These are phyloP conservation scores for Smittium culicis DNA, from an alignment of 371 early-diverging fungal genomes.

Conservation along the genomic window DNA sequence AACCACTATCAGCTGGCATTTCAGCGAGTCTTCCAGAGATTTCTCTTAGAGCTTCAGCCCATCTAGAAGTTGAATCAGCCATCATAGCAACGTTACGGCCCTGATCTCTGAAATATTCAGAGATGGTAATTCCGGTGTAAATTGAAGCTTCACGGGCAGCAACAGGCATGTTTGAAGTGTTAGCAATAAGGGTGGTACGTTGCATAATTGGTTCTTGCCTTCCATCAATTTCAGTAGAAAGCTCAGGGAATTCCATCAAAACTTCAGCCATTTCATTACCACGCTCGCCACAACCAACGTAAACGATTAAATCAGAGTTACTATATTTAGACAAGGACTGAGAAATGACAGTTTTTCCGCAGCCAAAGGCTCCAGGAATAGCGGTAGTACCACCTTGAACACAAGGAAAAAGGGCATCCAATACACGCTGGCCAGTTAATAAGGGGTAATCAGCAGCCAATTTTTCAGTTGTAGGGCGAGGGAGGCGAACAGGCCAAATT, in stretches of 20 bases:
- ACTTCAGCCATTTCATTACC: slow-evolving; percentile 99
- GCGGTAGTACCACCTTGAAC: slow-evolving; percentile 99
- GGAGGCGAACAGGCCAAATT: slow-evolving; percentile 97
- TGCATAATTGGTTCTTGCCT: slow-evolving; percentile 98
- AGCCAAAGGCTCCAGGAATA: slow-evolving; percentile 99
- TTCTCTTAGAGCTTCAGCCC: slow-evolving; percentile 99
- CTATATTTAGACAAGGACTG: slow-evolving; percentile 99
- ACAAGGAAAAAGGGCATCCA: slow-evolving; percentile 99
- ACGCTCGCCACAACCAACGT: slow-evolving; percentile 99
- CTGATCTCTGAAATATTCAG: slow-evolving; percentile 99
- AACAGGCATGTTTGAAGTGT: slow-evolving; percentile 99
- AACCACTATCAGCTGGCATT: slow-evolving; percentile 99
- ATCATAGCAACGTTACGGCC: slow-evolving; percentile 99
- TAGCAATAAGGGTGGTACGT: slow-evolving; percentile 99
- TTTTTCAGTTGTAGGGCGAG: slow-evolving; percentile 97
- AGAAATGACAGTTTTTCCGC: slow-evolving; percentile 99
- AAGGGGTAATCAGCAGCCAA: slow-evolving; percentile 92
- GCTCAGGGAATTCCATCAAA: slow-evolving; percentile 99
- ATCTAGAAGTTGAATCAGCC: slow-evolving; percentile 99
- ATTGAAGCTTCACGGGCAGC: slow-evolving; percentile 99
- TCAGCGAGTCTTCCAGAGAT: slow-evolving; percentile 99
- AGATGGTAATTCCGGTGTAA: slow-evolving; percentile 99
- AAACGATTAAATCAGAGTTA: slow-evolving; percentile 99
- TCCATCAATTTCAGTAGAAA: slow-evolving; percentile 81
- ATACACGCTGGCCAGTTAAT: slow-evolving; percentile 98